Conservation (phyloP, 2,329 filamentous ascomycete genomes). For the Microsporum canis region DNA sequence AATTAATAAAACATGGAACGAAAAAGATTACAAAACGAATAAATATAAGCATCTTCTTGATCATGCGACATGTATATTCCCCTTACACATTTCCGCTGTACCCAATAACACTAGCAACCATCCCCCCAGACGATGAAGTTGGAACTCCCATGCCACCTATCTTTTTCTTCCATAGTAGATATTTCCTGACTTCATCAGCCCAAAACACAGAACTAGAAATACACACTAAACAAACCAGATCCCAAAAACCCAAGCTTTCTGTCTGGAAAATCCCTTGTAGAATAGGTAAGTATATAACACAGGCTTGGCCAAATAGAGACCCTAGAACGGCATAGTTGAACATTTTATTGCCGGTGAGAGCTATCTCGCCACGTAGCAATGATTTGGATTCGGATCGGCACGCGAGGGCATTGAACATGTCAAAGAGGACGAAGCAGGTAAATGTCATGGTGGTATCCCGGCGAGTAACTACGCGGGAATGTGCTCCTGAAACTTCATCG, state of each 20-base stretch:
- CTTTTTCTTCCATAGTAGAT: slow-evolving; percentile 27
- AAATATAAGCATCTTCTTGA: background rate
- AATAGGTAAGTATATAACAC: slow-evolving; percentile 91
- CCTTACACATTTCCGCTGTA: slow-evolving; percentile 33
- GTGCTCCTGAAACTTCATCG: slow-evolving; percentile 31
- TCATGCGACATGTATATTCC: background rate
- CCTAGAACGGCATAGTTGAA: slow-evolving; percentile 94
- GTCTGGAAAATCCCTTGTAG: slow-evolving; percentile 94
- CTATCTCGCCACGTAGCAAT: slow-evolving; percentile 72
- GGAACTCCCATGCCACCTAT: slow-evolving; percentile 19
- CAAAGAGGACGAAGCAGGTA: slow-evolving; percentile 95
- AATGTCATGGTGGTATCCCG: slow-evolving; percentile 99
- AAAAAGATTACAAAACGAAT: background rate
- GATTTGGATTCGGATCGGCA: slow-evolving; percentile 89
- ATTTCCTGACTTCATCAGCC: slow-evolving; percentile 87
- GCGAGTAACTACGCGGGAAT: slow-evolving; percentile 59
- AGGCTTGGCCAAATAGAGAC: slow-evolving; percentile 70
- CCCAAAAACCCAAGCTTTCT: slow-evolving; percentile 62
- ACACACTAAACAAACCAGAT: slow-evolving; percentile 60
- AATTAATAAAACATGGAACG: background rate
- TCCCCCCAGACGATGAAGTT: slow-evolving; percentile 13
- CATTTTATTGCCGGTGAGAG: slow-evolving; percentile 73
- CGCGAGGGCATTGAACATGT: slow-evolving; percentile 97
- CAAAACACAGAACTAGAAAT: slow-evolving; percentile 88
- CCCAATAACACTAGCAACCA: slow-evolving; percentile 17